A percentile compares a stretch with the other conserved stretches of the same genome.
Evolutionary conservation across 371 early-diverging fungal species (phyloP).

Genomic region (Mucor irregularis): DNA sequence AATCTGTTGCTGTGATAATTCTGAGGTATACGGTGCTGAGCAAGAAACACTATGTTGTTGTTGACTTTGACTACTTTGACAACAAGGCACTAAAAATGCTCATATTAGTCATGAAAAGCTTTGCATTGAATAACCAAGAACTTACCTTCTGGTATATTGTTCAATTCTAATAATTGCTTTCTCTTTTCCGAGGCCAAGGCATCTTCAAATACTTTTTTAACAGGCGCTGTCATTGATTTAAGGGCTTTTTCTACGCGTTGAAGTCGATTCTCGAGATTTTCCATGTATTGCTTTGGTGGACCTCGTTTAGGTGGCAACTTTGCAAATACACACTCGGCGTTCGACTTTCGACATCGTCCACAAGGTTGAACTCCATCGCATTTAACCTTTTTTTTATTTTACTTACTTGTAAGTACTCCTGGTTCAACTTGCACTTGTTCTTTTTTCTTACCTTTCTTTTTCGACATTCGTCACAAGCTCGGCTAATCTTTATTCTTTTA

Average conservation of each 20-base stretch:
- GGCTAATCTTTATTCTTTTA: conserved; percentile 43
- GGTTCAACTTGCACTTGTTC: neutral
- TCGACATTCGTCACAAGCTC: conserved; percentile 54
- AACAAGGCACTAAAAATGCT: no score
- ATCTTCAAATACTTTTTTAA: conserved; percentile 26
- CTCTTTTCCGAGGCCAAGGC: conserved; percentile 4
- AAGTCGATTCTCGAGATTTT: conserved; percentile 44
- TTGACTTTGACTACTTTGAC: no score
- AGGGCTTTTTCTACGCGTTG: conserved; percentile 48
- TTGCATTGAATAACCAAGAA: no score
- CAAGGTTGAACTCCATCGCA: conserved; percentile 56
- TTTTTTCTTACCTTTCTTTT: conserved; percentile 48
- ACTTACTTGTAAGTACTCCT: neutral
- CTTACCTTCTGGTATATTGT: neutral
- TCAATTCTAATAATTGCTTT: no score
- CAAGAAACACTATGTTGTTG: conserved; percentile 9
- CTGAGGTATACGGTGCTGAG: conserved; percentile 30
- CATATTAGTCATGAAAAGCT: neutral
- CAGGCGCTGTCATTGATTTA: conserved; percentile 31
- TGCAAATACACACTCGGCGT: conserved; percentile 43
- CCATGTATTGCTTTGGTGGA: conserved; percentile 52
- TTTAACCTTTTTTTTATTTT: conserved; percentile 34
- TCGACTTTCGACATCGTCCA: conserved; percentile 40
- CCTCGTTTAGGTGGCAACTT: conserved; percentile 46
- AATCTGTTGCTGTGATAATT: neutral